Evolutionary conservation across 225 moss, liverwort and hornwort species (phyloP).

Genomic region (Straminergon stramineum): DNA sequence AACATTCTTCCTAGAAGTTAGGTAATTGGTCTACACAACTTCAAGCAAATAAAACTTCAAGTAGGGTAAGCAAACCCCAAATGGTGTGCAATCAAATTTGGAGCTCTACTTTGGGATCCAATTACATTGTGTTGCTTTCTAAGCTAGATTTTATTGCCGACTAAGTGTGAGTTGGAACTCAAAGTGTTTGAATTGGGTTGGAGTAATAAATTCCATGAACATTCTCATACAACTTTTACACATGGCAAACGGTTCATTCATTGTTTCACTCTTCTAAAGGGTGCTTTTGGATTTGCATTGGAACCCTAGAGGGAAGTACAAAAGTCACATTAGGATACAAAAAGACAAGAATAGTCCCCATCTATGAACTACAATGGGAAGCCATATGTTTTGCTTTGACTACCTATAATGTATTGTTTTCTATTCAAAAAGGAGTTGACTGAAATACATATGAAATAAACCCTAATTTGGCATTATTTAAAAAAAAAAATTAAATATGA

Average conservation of each 20-base stretch:
- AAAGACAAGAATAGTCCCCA: too few relatives aligned
- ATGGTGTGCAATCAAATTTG: fast-evolving
- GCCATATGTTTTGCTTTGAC: too few relatives aligned
- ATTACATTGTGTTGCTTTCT: fast-evolving
- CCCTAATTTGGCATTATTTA: too few relatives aligned
- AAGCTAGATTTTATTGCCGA: neutral
- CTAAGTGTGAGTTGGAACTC: neutral
- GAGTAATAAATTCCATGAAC: too few relatives aligned
- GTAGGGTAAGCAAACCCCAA: fast-evolving
- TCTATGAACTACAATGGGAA: too few relatives aligned
- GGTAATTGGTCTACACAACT: neutral
- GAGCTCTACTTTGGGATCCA: neutral
- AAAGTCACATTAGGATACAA: too few relatives aligned
- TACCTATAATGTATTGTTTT: too few relatives aligned
- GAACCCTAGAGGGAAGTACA: too few relatives aligned
- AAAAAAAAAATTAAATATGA: too few relatives aligned
- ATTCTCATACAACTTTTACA: neutral
- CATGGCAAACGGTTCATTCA: neutral
- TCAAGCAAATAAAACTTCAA: neutral
- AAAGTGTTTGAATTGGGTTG: neutral
- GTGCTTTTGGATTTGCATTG: neutral
- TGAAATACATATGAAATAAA: too few relatives aligned
- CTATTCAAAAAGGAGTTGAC: too few relatives aligned
- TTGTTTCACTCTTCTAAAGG: neutral
- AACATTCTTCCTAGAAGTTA: neutral